These are phyloP conservation scores for Coemansia sp. DNA, from an alignment of 192 early-diverging fungal genomes.

Conservation along the genomic window DNA sequence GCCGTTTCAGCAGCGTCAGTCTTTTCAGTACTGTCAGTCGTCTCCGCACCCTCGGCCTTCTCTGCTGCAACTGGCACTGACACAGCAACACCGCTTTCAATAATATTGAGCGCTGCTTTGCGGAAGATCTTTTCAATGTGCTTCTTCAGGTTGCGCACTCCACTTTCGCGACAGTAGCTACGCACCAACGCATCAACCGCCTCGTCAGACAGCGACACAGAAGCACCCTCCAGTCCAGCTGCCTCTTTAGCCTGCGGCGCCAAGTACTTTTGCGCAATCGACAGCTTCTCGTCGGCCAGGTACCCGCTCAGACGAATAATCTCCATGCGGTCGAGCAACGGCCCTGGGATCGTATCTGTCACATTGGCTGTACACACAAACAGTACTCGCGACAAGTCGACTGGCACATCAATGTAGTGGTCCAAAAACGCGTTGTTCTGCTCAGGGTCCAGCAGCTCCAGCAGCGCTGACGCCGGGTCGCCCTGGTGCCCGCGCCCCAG, in stretches of 20 bases:
- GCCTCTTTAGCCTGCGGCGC: constrained; percentile 80
- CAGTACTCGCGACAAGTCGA: constrained; percentile 96
- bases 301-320: constrained; percentile 92
- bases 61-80: constrained; percentile 10
- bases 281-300: constrained; percentile 83
- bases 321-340: constrained; percentile 99
- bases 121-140: constrained; percentile 98
- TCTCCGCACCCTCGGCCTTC: not conserved
- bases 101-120: constrained; percentile 91
- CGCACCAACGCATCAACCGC: constrained; percentile 86
- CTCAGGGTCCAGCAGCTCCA: constrained; percentile 97
- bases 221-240: constrained; percentile 73
- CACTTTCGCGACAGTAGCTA: constrained; percentile 94
- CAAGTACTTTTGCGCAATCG: constrained; percentile 94
- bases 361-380: constrained; percentile 99
- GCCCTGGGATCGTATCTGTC: constrained; percentile 95
- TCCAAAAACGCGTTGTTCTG: constrained; percentile 97
- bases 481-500: constrained; percentile 96
- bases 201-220: constrained; percentile 67
- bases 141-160: constrained; percentile 97
- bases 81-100: constrained; percentile 57
- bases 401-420: constrained; percentile 99
- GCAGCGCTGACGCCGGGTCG: constrained; percentile 92
- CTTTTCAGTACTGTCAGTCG: constrained; percentile 1
- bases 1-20: not conserved